Percentiles rank a stretch among this genome's conserved stretches.
Conservation (phyloP, 306 rosid genomes). For the Lathyrus oleraceus region DNA sequence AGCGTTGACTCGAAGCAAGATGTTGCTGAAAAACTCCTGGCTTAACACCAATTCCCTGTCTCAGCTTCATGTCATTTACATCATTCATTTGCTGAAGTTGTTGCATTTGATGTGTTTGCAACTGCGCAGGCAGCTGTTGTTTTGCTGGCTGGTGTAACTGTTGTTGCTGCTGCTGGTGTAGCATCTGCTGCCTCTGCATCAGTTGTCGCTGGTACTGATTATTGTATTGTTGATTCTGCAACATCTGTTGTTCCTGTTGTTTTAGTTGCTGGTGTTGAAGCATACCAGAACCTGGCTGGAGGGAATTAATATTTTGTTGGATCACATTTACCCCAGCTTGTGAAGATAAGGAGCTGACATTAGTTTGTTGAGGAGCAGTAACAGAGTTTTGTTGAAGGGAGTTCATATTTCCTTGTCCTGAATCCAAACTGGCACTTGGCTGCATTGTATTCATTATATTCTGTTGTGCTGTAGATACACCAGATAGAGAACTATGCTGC, state of each 20-base stretch:
- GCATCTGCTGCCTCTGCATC: slow-evolving; percentile 54
- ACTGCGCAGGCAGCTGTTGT: slow-evolving; percentile 60
- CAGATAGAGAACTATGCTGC: slow-evolving; percentile 78
- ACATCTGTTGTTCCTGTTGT: slow-evolving; percentile 71
- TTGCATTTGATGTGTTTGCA: slow-evolving; percentile 73
- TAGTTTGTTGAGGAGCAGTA: slow-evolving; percentile 66
- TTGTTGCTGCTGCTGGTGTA: slow-evolving; percentile 42
- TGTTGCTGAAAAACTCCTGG: slow-evolving; percentile 78
- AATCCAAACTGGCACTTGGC: slow-evolving; percentile 58
- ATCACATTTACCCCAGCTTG: slow-evolving; percentile 67
- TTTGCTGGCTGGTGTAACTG: slow-evolving; percentile 67
- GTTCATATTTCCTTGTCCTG: slow-evolving; percentile 73
- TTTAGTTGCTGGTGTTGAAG: slow-evolving; percentile 72
- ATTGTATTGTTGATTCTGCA: slow-evolving; percentile 60
- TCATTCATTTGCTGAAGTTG: slow-evolving; percentile 83
- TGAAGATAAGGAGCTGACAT: slow-evolving; percentile 62
- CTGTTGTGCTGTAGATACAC: slow-evolving; percentile 57
- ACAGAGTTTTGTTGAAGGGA: slow-evolving; percentile 76
- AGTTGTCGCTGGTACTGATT: slow-evolving; percentile 57
- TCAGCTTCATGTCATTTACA: slow-evolving; percentile 68
- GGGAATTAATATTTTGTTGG: slow-evolving; percentile 59
- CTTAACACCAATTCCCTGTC: slow-evolving; percentile 67
- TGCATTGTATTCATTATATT: slow-evolving; percentile 68
- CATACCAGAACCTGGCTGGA: slow-evolving; percentile 62
- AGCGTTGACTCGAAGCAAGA: slow-evolving; percentile 65